Base-by-base conservation (phyloP, 2,329 filamentous ascomycete species). In the Thermothelomyces thermophilus region DNA sequence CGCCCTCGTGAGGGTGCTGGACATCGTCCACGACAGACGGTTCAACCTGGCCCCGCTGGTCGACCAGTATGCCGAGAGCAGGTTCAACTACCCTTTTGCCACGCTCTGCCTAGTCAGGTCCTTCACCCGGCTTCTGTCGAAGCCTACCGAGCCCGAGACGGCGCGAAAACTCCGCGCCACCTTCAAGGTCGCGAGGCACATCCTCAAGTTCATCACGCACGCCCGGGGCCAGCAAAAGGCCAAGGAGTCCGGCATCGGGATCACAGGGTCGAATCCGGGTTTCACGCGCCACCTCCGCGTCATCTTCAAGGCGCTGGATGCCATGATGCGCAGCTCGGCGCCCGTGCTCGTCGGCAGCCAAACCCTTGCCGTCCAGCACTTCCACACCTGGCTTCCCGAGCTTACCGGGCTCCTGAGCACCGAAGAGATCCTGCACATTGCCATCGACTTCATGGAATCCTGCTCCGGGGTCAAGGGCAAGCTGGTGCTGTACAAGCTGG, bases 311-410 rank as follows among this genome's bases (percentile, higher is more conserved):
- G 86, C 88, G 1, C 75, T 98, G 20, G 90, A 97, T 67, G 76
- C 79, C 14, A 80, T 98, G 69, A 96, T 98, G 88, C 82, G 84
- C 53, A 95, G 89, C 65, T 76, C 83, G 1, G 86, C 89, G 2
- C 87, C 93, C 0, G 83, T 90, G 16, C 73, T 97, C 20, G 87
- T 97, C 13, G 93, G 93, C 30, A 97, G 87, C 56, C 95, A 98
- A 69, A 97, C 93, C 0, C 73, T 98, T 43, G 83, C 94, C 2
- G 90, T 97, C 11, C 93, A 98, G 67, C 89, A 97, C 65, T 95
- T 97, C 65, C 91, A 97, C 64, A 87, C 87, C 0, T 98, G 93
- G 93, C 73, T 98, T n/a, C 91, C 93, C 0, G 91, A 97, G 64
- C 79, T 98, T 9, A 76, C 81, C 0, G 82, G 84, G 1, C 75